Conservation (phyloP, 495 filamentous ascomycete species). For the Daldinia decipiens region DNA sequence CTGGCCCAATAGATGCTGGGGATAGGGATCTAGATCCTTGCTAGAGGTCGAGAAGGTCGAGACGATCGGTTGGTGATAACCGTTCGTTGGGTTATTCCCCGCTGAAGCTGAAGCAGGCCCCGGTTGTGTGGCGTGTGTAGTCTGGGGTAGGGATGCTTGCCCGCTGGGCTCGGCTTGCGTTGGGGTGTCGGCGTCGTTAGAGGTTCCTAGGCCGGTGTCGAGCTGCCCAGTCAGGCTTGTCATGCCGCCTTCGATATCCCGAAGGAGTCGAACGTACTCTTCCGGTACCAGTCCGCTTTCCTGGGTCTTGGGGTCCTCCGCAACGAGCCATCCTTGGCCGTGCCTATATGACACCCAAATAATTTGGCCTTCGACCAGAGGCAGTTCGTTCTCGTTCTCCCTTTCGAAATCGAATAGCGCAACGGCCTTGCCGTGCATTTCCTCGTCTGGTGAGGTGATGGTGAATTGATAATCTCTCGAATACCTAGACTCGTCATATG, state of each 20-base stretch:
- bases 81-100: conserved; percentile 59
- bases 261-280: conserved; percentile 92
- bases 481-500: conserved; percentile 73
- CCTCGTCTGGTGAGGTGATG: conserved; percentile 93
- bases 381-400: conserved; percentile 96
- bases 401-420: conserved; percentile 93
- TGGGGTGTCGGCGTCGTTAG: conserved; percentile 63
- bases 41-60: conserved; percentile 81
- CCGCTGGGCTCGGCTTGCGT: conserved; percentile 63
- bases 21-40: conserved; percentile 77
- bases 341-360: conserved; percentile 97
- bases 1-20: conserved; percentile 69
- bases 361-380: conserved; percentile 91
- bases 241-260: conserved; percentile 83
- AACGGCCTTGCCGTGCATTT: conserved; percentile 97
- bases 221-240: conserved; percentile 62
- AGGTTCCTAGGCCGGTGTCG: conserved; percentile 53
- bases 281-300: conserved; percentile 90
- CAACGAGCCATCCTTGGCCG: conserved; percentile 96
- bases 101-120: conserved; percentile 57
- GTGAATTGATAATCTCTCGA: conserved; percentile 93
- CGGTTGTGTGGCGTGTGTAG: conserved; percentile 39
- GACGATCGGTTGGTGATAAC: conserved; percentile 72
- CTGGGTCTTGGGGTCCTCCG: conserved; percentile 91
- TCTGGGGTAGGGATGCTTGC: conserved; percentile 37